Conservation (phyloP, 805 yeast genomes). For the Sungouiozyma ichnusensis region DNA sequence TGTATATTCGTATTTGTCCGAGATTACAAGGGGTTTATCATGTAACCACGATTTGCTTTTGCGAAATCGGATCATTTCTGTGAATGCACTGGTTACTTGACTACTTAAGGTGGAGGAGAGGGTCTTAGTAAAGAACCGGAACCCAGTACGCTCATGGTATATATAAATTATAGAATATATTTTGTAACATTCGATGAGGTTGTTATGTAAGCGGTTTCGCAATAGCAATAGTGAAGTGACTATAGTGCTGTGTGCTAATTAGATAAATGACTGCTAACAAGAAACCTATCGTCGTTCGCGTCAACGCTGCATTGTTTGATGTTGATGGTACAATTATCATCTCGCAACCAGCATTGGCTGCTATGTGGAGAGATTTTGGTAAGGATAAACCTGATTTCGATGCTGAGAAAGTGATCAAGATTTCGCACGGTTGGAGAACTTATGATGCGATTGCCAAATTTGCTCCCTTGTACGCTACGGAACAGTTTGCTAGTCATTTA, state of each 20-base stretch:
- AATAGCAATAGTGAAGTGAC: not conserved
- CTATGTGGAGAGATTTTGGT: constrained; percentile 71
- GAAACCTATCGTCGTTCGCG: constrained; percentile 9
- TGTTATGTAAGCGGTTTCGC: not conserved
- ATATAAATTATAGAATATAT: no score
- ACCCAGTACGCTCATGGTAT: no score
- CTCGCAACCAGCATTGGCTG: constrained; percentile 74
- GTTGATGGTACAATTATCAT: constrained; percentile 81
- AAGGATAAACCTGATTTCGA: constrained; percentile 56
- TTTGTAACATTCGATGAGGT: not conserved
- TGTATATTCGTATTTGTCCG: no score
- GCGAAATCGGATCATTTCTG: not conserved
- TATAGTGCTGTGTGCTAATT: not conserved
- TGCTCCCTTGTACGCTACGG: constrained; percentile 65
- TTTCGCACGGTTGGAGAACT: constrained; percentile 78
- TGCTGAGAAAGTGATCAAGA: constrained; percentile 59
- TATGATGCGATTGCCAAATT: constrained; percentile 63
- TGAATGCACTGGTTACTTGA: not conserved
- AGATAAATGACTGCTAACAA: not conserved
- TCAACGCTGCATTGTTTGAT: constrained; percentile 56
- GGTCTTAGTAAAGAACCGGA: not conserved
- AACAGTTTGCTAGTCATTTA: constrained; percentile 50
- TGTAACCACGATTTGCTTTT: not conserved
- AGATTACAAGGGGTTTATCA: not conserved
- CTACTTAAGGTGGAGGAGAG: not conserved